Conservation (phyloP, 768 basidiomycete genomes). For the Russula compacta region DNA sequence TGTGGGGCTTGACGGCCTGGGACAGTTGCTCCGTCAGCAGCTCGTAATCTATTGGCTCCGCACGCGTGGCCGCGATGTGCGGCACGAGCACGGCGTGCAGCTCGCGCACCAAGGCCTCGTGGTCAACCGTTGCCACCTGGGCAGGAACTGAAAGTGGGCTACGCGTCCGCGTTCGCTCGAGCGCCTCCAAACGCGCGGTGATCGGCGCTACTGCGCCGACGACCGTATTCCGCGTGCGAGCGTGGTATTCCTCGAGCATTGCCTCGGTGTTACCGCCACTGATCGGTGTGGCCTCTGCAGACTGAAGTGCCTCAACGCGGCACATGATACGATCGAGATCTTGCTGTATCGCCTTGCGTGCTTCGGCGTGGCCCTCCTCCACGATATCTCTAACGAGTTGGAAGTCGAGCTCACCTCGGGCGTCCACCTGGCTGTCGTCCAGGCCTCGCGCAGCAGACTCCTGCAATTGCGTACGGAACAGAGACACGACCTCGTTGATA, state of each 20-base stretch:
- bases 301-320: conserved; percentile 29
- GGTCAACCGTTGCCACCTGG: conserved; percentile 27
- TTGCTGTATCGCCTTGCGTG: conserved; percentile 45
- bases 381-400: conserved; percentile 64
- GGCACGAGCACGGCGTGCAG: conserved; percentile 51
- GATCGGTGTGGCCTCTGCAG: conserved; percentile 19
- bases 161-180: conserved; percentile 32
- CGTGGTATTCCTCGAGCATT: conserved; percentile 49
- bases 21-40: conserved; percentile 62
- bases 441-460: conserved; percentile 48
- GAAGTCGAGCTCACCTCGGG: conserved; percentile 69
- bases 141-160: conserved; percentile 25
- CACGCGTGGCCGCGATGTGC: conserved; percentile 47
- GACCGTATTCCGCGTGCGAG: conserved; percentile 49
- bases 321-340: conserved; percentile 48
- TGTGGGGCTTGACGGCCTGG: conserved; percentile 83
- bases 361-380: conserved; percentile 56
- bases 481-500: conserved; percentile 55
- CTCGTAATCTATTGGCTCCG: conserved; percentile 71
- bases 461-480: conserved; percentile 61
- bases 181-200: conserved; percentile 48
- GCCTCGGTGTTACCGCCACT: conserved; percentile 26
- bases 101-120: conserved; percentile 52
- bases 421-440: conserved; percentile 61
- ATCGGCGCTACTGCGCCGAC: conserved; percentile 49